These are phyloP conservation scores for Trifolium fragiferum DNA, from an alignment of 306 rosid genomes.

Conservation along the genomic window DNA sequence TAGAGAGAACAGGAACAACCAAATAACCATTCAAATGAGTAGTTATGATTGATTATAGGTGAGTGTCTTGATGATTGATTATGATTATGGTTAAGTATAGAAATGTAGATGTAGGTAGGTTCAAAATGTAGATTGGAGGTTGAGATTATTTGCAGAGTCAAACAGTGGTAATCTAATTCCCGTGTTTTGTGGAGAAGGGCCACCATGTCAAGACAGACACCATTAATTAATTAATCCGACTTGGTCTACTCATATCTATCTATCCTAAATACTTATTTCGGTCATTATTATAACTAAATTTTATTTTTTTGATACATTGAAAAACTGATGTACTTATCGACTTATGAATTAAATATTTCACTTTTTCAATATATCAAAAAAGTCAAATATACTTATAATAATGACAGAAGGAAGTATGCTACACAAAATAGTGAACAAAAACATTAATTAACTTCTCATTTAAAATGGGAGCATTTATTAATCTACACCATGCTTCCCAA, in stretches of 20 bases:
- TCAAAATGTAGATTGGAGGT: constrained; percentile 22
- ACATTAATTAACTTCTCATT: background rate
- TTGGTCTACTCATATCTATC: background rate
- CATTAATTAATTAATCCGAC: background rate
- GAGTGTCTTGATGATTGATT: background rate
- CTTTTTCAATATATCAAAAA: no score
- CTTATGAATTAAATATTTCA: no score
- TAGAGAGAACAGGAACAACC: no score
- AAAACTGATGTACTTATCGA: no score
- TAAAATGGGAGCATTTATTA: constrained; percentile 6
- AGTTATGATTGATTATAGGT: no score
- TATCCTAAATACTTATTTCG: no score
- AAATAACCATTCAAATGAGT: no score
- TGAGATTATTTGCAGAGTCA: background rate
- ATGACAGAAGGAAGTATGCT: no score
- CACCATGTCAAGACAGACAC: background rate
- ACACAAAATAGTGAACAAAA: background rate
- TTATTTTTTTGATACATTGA: no score
- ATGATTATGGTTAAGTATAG: background rate
- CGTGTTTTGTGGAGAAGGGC: constrained; percentile 36
- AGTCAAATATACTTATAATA: no score
- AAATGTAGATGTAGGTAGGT: background rate
- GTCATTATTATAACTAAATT: no score
- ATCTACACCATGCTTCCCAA: no score
- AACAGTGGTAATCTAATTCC: constrained; percentile 10